Base-by-base conservation (phyloP, 768 basidiomycete genomes). In the Collybiopsis confluens region DNA sequence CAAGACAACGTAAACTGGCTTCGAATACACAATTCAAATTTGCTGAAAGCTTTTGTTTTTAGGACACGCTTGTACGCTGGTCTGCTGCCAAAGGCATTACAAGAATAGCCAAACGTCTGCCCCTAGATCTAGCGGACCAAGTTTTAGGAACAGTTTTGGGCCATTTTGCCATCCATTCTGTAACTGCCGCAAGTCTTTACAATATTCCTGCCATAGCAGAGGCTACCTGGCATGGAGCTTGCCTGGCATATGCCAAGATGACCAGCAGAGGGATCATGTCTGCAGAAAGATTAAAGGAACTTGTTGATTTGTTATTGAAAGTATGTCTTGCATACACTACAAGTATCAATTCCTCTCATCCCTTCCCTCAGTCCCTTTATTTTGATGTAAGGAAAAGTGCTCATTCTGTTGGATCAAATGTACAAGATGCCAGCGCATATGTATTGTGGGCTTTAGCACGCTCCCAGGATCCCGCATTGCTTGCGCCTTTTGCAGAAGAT, bases 21-120 rank as follows among this genome's bases (percentile, higher is more conserved):
- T 33, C 30, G 30, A 50, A 46, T 48, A 35, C n/a, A 20, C 24
- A 30, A 8, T 30, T 43, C 57, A n/a, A 35, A 36, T 24, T 7
- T 36, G 50, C 43, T 55, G 56, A 21, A 56, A 41, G 20, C 20
- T 49, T 15, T 36, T 8, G 7, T 37, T 28, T 0, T 4, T 59
- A 98, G 95, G 95, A 97, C 62, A 98, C 96, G 0, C 75, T 94
- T 24, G 92, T 98, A 11, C 88, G 97, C 46, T 98, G 92, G 82
- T 93, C 96, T 13, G 83, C 92, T 4, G 90, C 97, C 9, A 99
- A 98, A 68, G 90, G 90, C 36, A 71, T 98, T 8, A 90, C 94
- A 7, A 83, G 94, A 6, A 80, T 98, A 42, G 78, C 90, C 2
- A 85, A 89, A 59, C 80, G 89, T 36, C 79, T 99, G 1, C 90